phyloP scores from a whole-genome alignment of 2,329 filamentous ascomycete species.

The Fusarium burgessii region DNA sequence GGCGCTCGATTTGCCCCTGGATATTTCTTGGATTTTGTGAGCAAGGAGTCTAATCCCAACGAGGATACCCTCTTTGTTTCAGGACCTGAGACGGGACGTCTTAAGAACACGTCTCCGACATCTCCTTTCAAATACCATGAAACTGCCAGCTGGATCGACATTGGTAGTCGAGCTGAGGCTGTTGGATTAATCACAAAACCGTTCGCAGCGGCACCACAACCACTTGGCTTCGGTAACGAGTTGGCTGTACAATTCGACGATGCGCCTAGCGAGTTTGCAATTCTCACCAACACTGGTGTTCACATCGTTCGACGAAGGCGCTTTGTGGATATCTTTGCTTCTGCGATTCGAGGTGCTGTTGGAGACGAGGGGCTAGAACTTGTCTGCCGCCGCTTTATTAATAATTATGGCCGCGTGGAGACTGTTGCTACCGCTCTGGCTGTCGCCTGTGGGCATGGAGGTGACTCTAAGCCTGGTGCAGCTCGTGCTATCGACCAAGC shows the following conservation, averaged over 20 bases:
- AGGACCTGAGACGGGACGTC: conserved; percentile 87
- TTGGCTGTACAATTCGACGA: conserved; percentile 95
- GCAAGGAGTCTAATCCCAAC: conserved; percentile 69
- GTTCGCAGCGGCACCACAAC: conserved; percentile 75
- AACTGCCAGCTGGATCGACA: conserved; percentile 80
- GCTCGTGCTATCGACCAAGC: conserved; percentile 84
- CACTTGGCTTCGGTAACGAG: conserved; percentile 91
- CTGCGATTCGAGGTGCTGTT: conserved; percentile 77
- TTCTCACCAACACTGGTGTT: conserved; percentile 91
- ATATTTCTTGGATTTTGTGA: conserved; percentile 88
- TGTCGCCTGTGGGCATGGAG: conserved; percentile 93
- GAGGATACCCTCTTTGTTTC: conserved; percentile 83
- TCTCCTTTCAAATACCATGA: conserved; percentile 76
- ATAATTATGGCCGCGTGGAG: conserved; percentile 87
- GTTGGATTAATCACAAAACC: conserved; percentile 81
- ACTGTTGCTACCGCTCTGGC: conserved; percentile 91
- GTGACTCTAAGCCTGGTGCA: conserved; percentile 77
- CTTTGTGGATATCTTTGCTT: conserved; percentile 91
- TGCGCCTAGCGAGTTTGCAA: conserved; percentile 83
- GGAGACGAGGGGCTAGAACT: conserved; percentile 85
- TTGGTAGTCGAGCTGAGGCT: conserved; percentile 80
- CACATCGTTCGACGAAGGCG: conserved; percentile 86
- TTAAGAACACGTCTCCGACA: conserved; percentile 69
- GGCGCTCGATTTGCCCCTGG: conserved; percentile 82
- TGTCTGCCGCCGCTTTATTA: conserved; percentile 85